phyloP scores from a whole-genome alignment of 192 early-diverging fungal genomes.

The Mortierella claussenii region DNA sequence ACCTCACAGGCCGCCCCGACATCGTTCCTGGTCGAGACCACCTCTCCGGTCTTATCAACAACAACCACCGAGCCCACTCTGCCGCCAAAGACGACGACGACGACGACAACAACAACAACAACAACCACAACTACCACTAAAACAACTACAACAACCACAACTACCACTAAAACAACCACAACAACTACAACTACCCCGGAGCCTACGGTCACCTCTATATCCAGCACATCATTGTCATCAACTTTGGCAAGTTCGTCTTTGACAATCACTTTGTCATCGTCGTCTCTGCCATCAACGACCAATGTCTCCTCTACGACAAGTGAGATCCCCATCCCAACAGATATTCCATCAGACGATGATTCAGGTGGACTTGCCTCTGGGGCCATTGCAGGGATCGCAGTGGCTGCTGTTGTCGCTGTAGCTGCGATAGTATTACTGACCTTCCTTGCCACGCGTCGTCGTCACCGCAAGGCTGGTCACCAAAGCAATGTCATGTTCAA shows the following conservation, averaged over 20 bases:
- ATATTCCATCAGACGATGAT: not conserved
- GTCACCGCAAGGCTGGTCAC: not conserved
- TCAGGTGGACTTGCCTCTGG: conserved; percentile 6
- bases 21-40: not conserved
- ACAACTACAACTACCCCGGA: conserved; percentile 4
- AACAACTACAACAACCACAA: not conserved
- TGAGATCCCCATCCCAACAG: no score
- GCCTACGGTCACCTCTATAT: not conserved
- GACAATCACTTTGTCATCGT: not conserved
- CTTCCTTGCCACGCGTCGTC: not conserved
- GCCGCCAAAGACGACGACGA: not conserved
- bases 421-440: not conserved
- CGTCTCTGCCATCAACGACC: conserved; percentile 1
- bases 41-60: not conserved
- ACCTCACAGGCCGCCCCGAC: not conserved
- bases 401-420: conserved; percentile 8
- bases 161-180: not conserved
- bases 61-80: not conserved
- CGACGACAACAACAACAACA: not conserved
- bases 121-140: not conserved
- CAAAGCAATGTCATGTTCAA: conserved; percentile 1
- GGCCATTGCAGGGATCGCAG: conserved; percentile 24
- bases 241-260: not conserved
- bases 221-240: not conserved
- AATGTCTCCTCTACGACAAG: not conserved